Evolutionary conservation across 192 early-diverging fungal species (phyloP).

Genomic region (Gamsiella multidivaricata): DNA sequence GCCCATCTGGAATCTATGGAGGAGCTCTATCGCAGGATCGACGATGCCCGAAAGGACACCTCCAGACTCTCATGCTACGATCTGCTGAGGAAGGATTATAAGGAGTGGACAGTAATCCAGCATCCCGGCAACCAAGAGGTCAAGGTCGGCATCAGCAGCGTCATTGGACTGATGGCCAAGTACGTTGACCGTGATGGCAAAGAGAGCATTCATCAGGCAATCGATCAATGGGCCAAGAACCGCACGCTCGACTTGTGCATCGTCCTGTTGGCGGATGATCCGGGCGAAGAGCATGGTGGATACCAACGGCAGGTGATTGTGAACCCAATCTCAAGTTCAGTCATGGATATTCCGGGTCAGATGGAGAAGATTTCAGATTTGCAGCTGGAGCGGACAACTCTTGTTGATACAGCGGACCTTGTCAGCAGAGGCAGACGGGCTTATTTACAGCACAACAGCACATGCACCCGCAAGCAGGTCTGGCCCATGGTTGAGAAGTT

Average conservation of each 20-base stretch:
- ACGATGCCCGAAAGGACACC: conserved; percentile 65
- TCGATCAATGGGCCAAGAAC: conserved; percentile 52
- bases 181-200: conserved; percentile 61
- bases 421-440: conserved; percentile 17
- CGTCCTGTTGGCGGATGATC: conserved; percentile 63
- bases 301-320: conserved; percentile 73
- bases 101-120: conserved; percentile 67
- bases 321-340: conserved; percentile 30
- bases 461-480: conserved; percentile 71
- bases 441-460: conserved; percentile 65
- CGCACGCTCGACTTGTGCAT: conserved; percentile 60
- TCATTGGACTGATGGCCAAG: conserved; percentile 61
- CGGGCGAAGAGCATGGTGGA: conserved; percentile 62
- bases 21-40: conserved; percentile 58
- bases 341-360: conserved; percentile 27
- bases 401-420: conserved; percentile 14
- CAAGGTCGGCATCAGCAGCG: conserved; percentile 70
- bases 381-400: conserved; percentile 31
- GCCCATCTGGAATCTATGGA: conserved; percentile 4
- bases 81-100: conserved; percentile 80
- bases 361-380: conserved; percentile 52
- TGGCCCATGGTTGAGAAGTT: conserved; percentile 61
- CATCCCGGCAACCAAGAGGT: conserved; percentile 52
- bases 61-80: conserved; percentile 58
- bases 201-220: conserved; percentile 28